Evolutionary conservation across 148 eudicot genomes (phyloP), one percentile per base, ranked within the genome.

Genomic region (Camellia granthamiana): DNA sequence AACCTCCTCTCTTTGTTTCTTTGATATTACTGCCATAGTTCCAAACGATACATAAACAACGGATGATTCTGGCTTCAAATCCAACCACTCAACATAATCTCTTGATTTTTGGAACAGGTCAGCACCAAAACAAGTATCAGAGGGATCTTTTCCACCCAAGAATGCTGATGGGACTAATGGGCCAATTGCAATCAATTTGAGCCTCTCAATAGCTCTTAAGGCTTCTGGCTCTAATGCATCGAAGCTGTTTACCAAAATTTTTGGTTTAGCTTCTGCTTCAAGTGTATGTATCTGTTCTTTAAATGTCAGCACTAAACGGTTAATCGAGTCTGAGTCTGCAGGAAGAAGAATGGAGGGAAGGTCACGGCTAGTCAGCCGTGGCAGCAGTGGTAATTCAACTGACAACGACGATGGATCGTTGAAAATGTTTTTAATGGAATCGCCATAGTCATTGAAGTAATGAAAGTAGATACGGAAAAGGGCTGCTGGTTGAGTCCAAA

Each of bases 1-100:
- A 49, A 88, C 79, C 47, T 89, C 90, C 13, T 71, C 81, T 41
- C 73, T 74, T 74, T 86, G 87, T 18, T 63, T 77, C 49, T 76
- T 75, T 41, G 51, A 64, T 21, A 88, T 10, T 46, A 52, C 73
- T 7, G 74, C 70, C 38, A 86, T 55, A 63, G 83, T 87, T 8
- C 92, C 92, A 69, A 87, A 88, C n/a, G 92, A 84, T 43, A 84
- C 85, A 51, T 90, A 90, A 0, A 90, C 67, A 9, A 90, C 90
- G 1, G 89, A 90, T 6, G 38, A 18, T 38, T 64, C 2, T 2
- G 73, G 79, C 54, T 88, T 83, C 23, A 79, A 77, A 73, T 82
- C 81, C 42, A 64, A 23, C 68, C 68, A 64, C 3, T 23, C 38
- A 4, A 19, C 1, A 23, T 19, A 19, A n/a, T 16, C 7, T 3